Base-by-base conservation (phyloP, 1,284 basidiomycete genomes). In the Malassezia nana region DNA sequence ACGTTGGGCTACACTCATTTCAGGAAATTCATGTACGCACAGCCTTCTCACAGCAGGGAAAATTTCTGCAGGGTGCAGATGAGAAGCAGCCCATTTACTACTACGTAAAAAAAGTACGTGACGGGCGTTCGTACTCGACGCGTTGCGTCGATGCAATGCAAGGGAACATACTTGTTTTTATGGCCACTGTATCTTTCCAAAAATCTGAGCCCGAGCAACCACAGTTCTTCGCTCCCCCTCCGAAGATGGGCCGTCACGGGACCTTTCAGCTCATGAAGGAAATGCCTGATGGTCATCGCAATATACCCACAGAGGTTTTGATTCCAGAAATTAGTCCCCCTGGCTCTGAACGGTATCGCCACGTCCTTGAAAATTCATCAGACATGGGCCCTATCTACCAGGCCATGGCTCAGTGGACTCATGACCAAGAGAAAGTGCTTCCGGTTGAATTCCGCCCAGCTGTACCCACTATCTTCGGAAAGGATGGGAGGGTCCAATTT, bases 51-150 rank as follows among this genome's bases (percentile, higher is more conserved):
- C 52, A 63, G 1, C 62, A 69, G 56, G 62, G 63, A 52, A 71
- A 72, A 59, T 74, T 74, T 32, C 47, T 74, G 8, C 63, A 63
- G 0, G 64, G 66, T 1, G 64, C 69, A 30, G 24, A 33, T 16
- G 50, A 56, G 49, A 53, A 50, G 15, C 50, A 61, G 10, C 62
- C 65, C 6, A 67, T 74, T 56, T 54, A 64, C 49, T 74, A 71
- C 53, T 50, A 60, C 26, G 71, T 74, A 13, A 43, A 44, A 5
- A 58, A 67, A 6, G 55, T 72, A 6, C 63, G 71, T 10, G 68
- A 72, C 42, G 71, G 71, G 1, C 65, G 71, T 7, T 67, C 63
- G 7, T 74, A 72, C 55, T 46, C 63, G 48, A 68, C 67, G 3
- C 58, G 71, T 15, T 50, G 59, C n/a, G 69, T 72, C 40, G 62